phyloP scores from a whole-genome alignment of 169 alveolate species.

The Babesia ovis region DNA sequence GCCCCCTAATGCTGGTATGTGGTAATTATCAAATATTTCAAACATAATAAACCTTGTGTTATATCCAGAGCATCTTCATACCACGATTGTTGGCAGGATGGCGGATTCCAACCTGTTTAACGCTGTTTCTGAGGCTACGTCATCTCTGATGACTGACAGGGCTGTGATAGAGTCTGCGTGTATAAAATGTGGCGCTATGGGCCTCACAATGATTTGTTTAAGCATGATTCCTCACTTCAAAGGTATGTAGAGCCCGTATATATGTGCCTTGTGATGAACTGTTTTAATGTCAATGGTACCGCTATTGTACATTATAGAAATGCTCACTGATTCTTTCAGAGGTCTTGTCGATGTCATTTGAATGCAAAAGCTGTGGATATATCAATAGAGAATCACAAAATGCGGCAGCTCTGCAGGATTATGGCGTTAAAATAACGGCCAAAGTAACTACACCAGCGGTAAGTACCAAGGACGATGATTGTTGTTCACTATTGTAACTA shows the following conservation, averaged over 20 bases:
- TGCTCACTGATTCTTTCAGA: conserved; percentile 12
- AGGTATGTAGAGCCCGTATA: conserved; percentile 74
- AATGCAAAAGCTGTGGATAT: conserved; percentile 92
- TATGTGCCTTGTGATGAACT: background rate
- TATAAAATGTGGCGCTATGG: conserved; percentile 87
- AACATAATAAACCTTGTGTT: no score
- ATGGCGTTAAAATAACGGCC: conserved; percentile 86
- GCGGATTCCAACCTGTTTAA: background rate
- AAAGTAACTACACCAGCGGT: conserved; percentile 72
- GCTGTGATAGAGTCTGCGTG: conserved; percentile 85
- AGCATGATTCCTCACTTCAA: conserved; percentile 91
- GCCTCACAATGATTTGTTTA: conserved; percentile 85
- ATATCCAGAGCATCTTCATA: no score
- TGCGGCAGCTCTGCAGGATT: conserved; percentile 90
- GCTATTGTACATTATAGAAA: background rate
- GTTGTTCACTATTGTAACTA: background rate
- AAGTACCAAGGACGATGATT: background rate
- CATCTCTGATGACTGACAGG: conserved; percentile 9
- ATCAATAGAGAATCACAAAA: conserved; percentile 90
- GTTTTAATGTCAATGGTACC: no score
- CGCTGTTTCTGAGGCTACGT: background rate
- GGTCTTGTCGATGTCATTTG: conserved; percentile 87
- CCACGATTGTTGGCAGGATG: no score
- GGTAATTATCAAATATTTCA: no score
- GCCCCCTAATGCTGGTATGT: no score